These are phyloP conservation scores for Colletotrichum brevisporum DNA, from an alignment of 2,329 filamentous ascomycete genomes.

Conservation along the genomic window DNA sequence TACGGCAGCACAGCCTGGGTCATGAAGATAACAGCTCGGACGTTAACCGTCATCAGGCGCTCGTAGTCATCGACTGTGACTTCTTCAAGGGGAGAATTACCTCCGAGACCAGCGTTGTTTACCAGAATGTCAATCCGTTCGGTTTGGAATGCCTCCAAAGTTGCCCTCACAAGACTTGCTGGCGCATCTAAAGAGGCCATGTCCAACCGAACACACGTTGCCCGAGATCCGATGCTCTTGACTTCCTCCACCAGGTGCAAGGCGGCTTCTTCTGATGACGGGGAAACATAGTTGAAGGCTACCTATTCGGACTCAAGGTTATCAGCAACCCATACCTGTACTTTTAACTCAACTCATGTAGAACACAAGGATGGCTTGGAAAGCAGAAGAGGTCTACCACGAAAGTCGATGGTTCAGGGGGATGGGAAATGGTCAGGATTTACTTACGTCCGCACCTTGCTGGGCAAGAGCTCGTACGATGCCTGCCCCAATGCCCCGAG, in stretches of 20 bases:
- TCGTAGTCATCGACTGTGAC: conserved; percentile 28
- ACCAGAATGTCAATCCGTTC: conserved; percentile 25
- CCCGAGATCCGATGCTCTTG: conserved; percentile 16
- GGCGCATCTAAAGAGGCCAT: conserved; percentile 29
- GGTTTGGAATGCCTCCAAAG: conserved; percentile 15
- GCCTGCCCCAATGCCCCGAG: conserved; percentile 65
- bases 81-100: conserved; percentile 21
- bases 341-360: too few relatives aligned
- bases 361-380: too few relatives aligned
- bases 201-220: conserved; percentile 12
- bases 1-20: conserved; percentile 49
- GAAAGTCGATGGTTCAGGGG: not conserved
- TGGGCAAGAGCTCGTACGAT: conserved; percentile 74
- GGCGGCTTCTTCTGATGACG: conserved; percentile 16
- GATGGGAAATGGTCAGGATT: not conserved
- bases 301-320: not conserved
- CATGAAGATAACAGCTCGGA: conserved; percentile 47
- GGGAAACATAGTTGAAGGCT: conserved; percentile 32
- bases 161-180: not conserved
- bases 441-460: conserved; percentile 60
- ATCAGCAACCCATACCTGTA: not conserved
- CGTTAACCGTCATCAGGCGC: conserved; percentile 25
- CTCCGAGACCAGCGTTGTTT: conserved; percentile 28
- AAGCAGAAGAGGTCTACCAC: not conserved
- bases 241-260: conserved; percentile 16